Evolutionary conservation across 1,284 basidiomycete genomes (phyloP).

Genomic region (Takashimella tepidaria): DNA sequence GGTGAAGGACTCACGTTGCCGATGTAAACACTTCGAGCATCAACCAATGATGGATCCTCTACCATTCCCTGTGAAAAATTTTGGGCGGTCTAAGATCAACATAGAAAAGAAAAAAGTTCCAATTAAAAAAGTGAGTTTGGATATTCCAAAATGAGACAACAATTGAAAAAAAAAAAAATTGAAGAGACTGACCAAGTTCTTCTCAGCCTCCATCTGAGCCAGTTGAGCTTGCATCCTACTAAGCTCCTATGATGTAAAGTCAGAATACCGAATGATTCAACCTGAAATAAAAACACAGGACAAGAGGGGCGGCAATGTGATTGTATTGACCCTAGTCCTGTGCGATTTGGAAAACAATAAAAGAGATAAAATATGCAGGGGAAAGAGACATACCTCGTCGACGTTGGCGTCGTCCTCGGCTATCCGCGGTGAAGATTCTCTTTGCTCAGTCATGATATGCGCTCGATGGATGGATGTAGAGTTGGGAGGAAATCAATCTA

Average conservation of each 20-base stretch:
- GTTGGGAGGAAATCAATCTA: too few species aligned
- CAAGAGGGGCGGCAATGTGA: too few species aligned
- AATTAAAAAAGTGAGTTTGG: too few species aligned
- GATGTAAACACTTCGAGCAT: conserved; percentile 86
- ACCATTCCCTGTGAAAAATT: conserved; percentile 23
- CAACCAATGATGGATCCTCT: conserved; percentile 60
- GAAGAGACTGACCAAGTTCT: conserved; percentile 54
- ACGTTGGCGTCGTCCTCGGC: conserved; percentile 39
- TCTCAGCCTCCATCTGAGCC: conserved; percentile 80
- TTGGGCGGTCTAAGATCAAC: too few species aligned
- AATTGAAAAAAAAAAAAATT: too few species aligned
- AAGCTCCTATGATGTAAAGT: conserved; percentile 41
- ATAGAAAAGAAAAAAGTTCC: too few species aligned
- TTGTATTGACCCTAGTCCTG: too few species aligned
- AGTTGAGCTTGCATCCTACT: conserved; percentile 81
- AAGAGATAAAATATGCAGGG: too few species aligned
- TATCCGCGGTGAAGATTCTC: conserved; percentile 36
- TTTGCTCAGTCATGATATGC: conserved; percentile 37
- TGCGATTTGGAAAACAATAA: too few species aligned
- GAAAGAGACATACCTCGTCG: conserved; percentile 38
- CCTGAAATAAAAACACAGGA: background rate
- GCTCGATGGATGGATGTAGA: too few species aligned
- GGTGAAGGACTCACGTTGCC: conserved; percentile 88
- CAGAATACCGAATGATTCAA: background rate
- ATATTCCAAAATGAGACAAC: too few species aligned